Conservation (phyloP, 2,329 filamentous ascomycete species). For the Trichoderma citrinoviride region DNA sequence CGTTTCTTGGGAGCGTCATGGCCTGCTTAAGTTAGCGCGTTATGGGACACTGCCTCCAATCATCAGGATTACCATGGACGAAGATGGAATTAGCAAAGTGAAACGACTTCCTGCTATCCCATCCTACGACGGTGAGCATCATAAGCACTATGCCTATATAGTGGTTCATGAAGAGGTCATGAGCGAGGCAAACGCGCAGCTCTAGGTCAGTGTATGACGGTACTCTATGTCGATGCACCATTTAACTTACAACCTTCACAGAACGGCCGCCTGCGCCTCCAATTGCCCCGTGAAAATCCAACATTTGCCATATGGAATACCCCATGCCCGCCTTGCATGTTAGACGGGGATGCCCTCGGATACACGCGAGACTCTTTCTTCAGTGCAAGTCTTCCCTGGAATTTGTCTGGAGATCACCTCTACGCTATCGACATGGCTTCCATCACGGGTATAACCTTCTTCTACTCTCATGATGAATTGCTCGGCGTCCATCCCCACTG, state of each 20-base stretch:
- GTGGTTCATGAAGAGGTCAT: neutral
- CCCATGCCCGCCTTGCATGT: neutral
- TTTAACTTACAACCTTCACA: too few relatives aligned
- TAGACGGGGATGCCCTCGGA: too few relatives aligned
- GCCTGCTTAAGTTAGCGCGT: neutral
- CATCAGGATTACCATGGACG: neutral
- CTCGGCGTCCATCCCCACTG: neutral
- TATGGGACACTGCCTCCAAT: neutral
- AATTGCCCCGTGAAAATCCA: neutral
- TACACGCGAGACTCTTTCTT: too few relatives aligned
- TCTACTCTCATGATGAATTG: neutral
- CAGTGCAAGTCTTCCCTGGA: neutral
- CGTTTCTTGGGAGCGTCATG: neutral
- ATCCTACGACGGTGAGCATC: neutral
- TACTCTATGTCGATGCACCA: too few relatives aligned
- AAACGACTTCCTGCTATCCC: neutral
- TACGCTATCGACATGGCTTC: neutral
- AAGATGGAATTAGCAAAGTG: neutral
- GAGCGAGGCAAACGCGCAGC: neutral
- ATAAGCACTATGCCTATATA: neutral
- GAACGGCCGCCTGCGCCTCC: neutral
- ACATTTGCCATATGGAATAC: neutral
- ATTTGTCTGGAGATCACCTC: neutral
- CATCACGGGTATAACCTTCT: neutral
- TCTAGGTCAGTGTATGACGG: neutral